A percentile compares a stretch with the other conserved stretches of the same genome.
phyloP scores from a whole-genome alignment of 1,139 yeast genomes.

The Geotrichum candidum region DNA sequence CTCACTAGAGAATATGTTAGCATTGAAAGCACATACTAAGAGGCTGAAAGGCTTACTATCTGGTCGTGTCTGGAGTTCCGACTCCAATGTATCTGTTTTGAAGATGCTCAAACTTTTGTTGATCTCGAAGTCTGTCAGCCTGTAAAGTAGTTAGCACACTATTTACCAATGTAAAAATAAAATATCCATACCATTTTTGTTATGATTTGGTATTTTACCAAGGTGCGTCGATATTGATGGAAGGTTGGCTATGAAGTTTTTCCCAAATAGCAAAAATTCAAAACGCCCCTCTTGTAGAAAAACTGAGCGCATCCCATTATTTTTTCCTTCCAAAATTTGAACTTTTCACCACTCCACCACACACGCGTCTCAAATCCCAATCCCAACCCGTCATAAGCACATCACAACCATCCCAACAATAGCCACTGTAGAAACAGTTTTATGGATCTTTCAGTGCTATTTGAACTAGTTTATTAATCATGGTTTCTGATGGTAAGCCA shows the following conservation, averaged over 20 bases:
- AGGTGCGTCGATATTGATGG: not conserved
- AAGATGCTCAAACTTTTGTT: slow-evolving; percentile 53
- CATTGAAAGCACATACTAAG: slow-evolving; percentile 19
- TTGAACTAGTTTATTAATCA: not conserved
- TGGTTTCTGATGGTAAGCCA: not conserved
- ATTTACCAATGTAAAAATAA: not conserved
- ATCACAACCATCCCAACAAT: not conserved
- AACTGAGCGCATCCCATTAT: not conserved
- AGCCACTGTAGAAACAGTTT: not conserved
- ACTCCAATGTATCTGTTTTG: slow-evolving; percentile 64
- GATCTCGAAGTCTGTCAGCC: slow-evolving; percentile 69
- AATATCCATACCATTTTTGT: not conserved
- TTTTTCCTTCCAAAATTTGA: not conserved
- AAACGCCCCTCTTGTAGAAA: not conserved
- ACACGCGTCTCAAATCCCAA: not conserved
- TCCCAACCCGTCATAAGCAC: not conserved
- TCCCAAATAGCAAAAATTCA: not conserved
- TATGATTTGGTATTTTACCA: not conserved
- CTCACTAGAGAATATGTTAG: slow-evolving; percentile 32
- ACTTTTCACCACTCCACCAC: slow-evolving; percentile 2
- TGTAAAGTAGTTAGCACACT: slow-evolving; percentile 14
- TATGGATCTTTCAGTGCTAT: not conserved
- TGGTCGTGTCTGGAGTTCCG: slow-evolving; percentile 65
- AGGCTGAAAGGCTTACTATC: slow-evolving; percentile 34
- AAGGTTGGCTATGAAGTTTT: not conserved